Base-by-base conservation (phyloP, 2,329 filamentous ascomycete species). In the Penicillium expansum region DNA sequence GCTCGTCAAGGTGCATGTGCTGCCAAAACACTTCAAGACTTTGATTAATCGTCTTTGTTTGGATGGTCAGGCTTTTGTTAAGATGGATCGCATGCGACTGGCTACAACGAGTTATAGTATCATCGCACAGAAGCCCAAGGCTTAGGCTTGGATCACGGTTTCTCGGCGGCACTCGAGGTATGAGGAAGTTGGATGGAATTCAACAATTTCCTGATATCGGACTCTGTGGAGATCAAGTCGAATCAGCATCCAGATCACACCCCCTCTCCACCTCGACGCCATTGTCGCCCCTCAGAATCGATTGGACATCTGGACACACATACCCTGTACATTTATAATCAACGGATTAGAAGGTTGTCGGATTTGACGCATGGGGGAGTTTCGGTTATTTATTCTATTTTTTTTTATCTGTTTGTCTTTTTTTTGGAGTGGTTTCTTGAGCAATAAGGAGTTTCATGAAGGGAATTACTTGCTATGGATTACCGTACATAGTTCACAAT, bases 71-170 rank as follows among this genome's bases (percentile, higher is more conserved):
- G 81, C 81, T 0, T 83, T 83, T 58, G 78, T 83, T 56, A 77
- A 82, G 70, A 83, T 83, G 80, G 81, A 83, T 61, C 76, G 73
- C 18, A 79, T 80, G 80, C 76, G 80, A 11, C 69, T 83, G 16
- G 77, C 78, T 22, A 79, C 78, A 3, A 83, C 81, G 8, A 82
- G 79, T 50, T 82, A 82, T 55, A 77, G 80, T 45, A 76, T 83
- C 54, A 77, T 83, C 57, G 80, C 80, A 0, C 75, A 77, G 66
- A 83, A 82, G 66, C 78, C 71, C 1, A 52, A 48, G 20, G 59
- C 52, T 44, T 65, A 51, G 20, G 11, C 22, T 32, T 38, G 16
- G 35, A 20, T 16, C 18, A 29, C 41, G 16, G 2, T 44, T 44
- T 30, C 29, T 35, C 4, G 4, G 52, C 35, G 16, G 10, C 24